These are phyloP conservation scores for Penicillium hordei DNA, from an alignment of 2,329 filamentous ascomycete genomes.

Conservation along the genomic window DNA sequence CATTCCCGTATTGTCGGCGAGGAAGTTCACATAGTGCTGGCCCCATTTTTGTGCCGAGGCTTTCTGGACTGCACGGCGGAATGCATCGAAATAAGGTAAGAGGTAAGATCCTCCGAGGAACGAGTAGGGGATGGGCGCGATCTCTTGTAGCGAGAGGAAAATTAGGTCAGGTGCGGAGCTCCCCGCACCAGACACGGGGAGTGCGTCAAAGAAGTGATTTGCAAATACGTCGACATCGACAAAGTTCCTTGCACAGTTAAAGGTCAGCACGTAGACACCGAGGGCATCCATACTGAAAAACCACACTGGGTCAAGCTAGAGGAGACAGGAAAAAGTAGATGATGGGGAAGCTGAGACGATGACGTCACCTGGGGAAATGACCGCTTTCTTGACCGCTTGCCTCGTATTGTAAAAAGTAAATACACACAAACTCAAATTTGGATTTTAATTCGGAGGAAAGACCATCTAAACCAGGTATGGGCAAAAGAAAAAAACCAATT, in stretches of 20 bases:
- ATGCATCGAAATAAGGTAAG: slow-evolving; percentile 69
- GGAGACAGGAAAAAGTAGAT: background rate
- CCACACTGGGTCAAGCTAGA: background rate
- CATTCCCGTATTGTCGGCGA: slow-evolving; percentile 77
- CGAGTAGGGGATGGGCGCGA: slow-evolving; percentile 77
- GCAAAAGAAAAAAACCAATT: too few species aligned
- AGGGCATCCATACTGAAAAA: slow-evolving; percentile 51
- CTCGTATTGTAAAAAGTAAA: background rate
- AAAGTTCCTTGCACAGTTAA: slow-evolving; percentile 77
- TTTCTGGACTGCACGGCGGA: slow-evolving; percentile 69
- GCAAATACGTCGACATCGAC: slow-evolving; percentile 72
- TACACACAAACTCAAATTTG: background rate
- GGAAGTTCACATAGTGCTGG: slow-evolving; percentile 66
- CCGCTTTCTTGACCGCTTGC: background rate
- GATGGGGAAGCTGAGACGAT: slow-evolving; percentile 6
- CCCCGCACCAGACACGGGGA: slow-evolving; percentile 51
- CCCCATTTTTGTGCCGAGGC: slow-evolving; percentile 55
- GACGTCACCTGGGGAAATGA: slow-evolving; percentile 15
- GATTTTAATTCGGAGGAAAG: background rate
- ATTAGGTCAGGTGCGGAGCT: slow-evolving; percentile 61
- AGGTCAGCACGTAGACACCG: slow-evolving; percentile 77
- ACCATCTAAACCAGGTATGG: background rate
- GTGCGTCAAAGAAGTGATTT: slow-evolving; percentile 63
- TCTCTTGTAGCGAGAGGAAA: slow-evolving; percentile 75
- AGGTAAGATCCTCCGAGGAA: slow-evolving; percentile 84